Conservation (phyloP, 2,329 filamentous ascomycete genomes). For the Aureobasidium melanogenum region DNA sequence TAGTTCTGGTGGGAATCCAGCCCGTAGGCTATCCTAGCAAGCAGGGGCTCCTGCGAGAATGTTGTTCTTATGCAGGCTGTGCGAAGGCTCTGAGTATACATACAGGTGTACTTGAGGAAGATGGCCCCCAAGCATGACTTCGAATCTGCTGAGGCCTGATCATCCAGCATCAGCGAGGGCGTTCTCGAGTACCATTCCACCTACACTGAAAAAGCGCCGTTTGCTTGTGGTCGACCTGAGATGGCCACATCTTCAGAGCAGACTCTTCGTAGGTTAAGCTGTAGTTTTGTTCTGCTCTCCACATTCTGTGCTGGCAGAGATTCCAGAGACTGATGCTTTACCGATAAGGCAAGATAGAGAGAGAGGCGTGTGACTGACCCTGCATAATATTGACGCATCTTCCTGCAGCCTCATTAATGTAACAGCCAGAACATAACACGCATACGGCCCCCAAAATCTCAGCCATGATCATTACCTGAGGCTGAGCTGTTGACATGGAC, state of each 20-base stretch:
- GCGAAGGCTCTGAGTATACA: not conserved
- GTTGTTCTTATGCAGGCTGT: not conserved
- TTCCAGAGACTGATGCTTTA: not conserved
- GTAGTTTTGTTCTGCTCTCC: not conserved
- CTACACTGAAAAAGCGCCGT: not conserved
- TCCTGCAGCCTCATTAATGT: not conserved
- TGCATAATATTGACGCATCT: not conserved
- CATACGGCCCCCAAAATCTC: not conserved
- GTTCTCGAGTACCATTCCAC: not conserved
- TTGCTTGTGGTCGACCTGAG: not conserved
- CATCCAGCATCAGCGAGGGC: not conserved
- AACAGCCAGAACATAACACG: not conserved
- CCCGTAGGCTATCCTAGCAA: too few relatives aligned
- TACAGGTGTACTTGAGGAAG: not conserved
- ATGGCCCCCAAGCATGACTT: not conserved
- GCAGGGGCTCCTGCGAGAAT: not conserved
- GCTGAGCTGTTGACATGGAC: not conserved
- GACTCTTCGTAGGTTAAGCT: not conserved
- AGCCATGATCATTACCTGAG: not conserved
- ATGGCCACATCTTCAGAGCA: not conserved
- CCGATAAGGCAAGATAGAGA: not conserved
- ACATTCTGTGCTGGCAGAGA: not conserved
- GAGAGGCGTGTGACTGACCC: not conserved
- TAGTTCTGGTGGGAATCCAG: not conserved
- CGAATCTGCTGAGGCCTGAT: not conserved